Conservation (phyloP, 2,329 filamentous ascomycete genomes). For the Byssothecium circinans region DNA sequence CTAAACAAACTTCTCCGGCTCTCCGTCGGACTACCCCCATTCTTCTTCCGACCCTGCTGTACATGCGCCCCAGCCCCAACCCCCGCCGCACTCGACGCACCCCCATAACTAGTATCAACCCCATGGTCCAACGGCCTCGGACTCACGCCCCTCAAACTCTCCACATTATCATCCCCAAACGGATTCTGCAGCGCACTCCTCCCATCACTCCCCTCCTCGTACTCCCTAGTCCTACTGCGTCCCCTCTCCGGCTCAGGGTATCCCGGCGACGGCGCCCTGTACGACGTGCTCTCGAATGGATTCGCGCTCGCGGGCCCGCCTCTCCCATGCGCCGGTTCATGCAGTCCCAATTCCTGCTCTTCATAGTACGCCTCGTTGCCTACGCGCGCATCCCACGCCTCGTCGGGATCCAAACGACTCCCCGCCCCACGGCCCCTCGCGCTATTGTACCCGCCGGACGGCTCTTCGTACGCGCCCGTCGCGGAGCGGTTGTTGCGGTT, state of each 20-base stretch:
- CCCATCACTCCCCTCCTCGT: slow-evolving; percentile 37
- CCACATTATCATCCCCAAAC: slow-evolving; percentile 48
- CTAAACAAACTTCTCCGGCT: slow-evolving; percentile 67
- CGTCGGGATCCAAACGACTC: slow-evolving; percentile 76
- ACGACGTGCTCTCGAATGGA: slow-evolving; percentile 22
- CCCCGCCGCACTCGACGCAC: slow-evolving; percentile 43
- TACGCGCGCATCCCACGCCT: slow-evolving; percentile 82
- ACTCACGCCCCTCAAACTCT: slow-evolving; percentile 68
- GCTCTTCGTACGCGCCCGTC: slow-evolving; percentile 74
- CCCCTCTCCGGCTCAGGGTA: slow-evolving; percentile 42
- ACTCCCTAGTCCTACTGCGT: slow-evolving; percentile 54
- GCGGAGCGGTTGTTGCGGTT: slow-evolving; percentile 68
- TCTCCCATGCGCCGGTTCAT: slow-evolving; percentile 46
- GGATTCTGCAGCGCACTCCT: slow-evolving; percentile 37
- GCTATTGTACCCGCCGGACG: slow-evolving; percentile 42
- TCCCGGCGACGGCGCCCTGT: slow-evolving; percentile 31
- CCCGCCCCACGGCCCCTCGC: slow-evolving; percentile 44
- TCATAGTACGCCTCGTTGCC: slow-evolving; percentile 78
- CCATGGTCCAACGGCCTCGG: slow-evolving; percentile 66
- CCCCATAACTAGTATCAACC: slow-evolving; percentile 46
- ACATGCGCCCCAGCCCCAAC: slow-evolving; percentile 47
- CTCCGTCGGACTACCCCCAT: slow-evolving; percentile 61
- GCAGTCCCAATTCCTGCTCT: slow-evolving; percentile 70
- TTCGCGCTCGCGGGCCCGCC: slow-evolving; percentile 38
- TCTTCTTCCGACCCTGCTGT: slow-evolving; percentile 41